phyloP scores from a whole-genome alignment of 176 grass and related monocot species.

The Paspalum vaginatum region DNA sequence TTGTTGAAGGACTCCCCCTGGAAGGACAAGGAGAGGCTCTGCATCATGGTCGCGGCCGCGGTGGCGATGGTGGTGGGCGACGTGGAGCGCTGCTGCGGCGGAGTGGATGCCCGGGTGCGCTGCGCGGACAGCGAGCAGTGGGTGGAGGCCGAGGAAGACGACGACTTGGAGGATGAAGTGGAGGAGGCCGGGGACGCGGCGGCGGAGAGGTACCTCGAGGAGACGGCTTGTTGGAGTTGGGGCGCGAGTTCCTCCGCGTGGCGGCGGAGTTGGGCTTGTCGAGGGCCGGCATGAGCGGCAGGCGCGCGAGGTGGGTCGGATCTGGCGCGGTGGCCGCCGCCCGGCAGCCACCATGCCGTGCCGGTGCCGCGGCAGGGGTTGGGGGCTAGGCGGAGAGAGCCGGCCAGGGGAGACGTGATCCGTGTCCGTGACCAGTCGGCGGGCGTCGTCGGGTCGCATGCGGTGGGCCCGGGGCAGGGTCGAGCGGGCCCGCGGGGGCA shows the following conservation, averaged over 20 bases:
- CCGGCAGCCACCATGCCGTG: conserved; percentile 67
- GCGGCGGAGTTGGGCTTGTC: conserved; percentile 62
- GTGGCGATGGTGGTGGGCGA: conserved; percentile 29
- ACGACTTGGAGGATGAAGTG: conserved; percentile 48
- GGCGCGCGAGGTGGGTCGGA: conserved; percentile 46
- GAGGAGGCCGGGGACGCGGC: conserved; percentile 51
- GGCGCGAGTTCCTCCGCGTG: conserved; percentile 35
- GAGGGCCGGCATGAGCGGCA: conserved; percentile 58
- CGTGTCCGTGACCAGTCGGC: too few species aligned
- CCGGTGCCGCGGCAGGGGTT: conserved; percentile 25
- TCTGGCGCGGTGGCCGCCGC: conserved; percentile 61
- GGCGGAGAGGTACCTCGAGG: conserved; percentile 56
- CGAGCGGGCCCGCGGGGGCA: too few species aligned
- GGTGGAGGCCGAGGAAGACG: conserved; percentile 52
- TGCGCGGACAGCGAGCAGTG: conserved; percentile 69
- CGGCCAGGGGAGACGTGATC: conserved; percentile 36
- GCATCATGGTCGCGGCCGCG: conserved; percentile 63
- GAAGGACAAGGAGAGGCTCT: conserved; percentile 97
- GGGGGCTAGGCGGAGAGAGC: conserved; percentile 32
- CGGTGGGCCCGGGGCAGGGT: too few species aligned
- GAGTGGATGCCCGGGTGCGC: conserved; percentile 54
- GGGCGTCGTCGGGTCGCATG: too few species aligned
- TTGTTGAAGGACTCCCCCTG: conserved; percentile 93
- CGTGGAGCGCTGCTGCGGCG: conserved; percentile 56
- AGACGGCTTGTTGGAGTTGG: conserved; percentile 48